These are phyloP conservation scores for Globisporangium splendens DNA, from an alignment of 352 stramenopile species.

Conservation along the genomic window DNA sequence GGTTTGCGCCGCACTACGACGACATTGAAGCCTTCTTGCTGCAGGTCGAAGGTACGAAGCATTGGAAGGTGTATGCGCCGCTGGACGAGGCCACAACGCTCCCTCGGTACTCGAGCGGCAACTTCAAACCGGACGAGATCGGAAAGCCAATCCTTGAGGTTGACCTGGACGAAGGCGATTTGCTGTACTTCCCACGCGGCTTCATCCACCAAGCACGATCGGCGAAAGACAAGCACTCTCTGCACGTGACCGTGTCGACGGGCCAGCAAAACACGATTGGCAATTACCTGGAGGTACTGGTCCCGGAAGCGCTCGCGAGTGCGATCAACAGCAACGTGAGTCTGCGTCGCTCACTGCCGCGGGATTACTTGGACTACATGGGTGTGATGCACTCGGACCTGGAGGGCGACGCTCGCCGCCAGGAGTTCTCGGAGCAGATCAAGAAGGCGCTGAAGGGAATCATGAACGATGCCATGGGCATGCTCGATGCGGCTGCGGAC, in stretches of 20 bases:
- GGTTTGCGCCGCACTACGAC: slow-evolving; percentile 97
- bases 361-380: slow-evolving; percentile 89
- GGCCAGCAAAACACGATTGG: slow-evolving; percentile 82
- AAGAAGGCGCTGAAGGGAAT: slow-evolving; percentile 60
- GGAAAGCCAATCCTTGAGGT: slow-evolving; percentile 76
- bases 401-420: slow-evolving; percentile 36
- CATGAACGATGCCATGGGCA: slow-evolving; percentile 59
- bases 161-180: slow-evolving; percentile 77
- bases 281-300: slow-evolving; percentile 67
- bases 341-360: slow-evolving; percentile 72
- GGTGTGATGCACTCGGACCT: slow-evolving; percentile 83
- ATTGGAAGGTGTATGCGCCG: slow-evolving; percentile 90
- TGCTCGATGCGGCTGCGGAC: slow-evolving; percentile 69
- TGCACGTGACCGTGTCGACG: slow-evolving; percentile 90
- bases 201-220: slow-evolving; percentile 86
- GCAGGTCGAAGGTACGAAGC: slow-evolving; percentile 91
- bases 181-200: slow-evolving; percentile 90
- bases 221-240: slow-evolving; percentile 55
- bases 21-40: slow-evolving; percentile 96
- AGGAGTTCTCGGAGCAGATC: slow-evolving; percentile 46
- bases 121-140: slow-evolving; percentile 76
- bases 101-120: slow-evolving; percentile 63
- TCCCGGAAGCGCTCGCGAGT: slow-evolving; percentile 54
- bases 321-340: slow-evolving; percentile 57
- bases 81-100: slow-evolving; percentile 51